Evolutionary conservation across 805 yeast species (phyloP), one percentile per base, ranked within the genome.

Genomic region (Teunomyces stri): DNA sequence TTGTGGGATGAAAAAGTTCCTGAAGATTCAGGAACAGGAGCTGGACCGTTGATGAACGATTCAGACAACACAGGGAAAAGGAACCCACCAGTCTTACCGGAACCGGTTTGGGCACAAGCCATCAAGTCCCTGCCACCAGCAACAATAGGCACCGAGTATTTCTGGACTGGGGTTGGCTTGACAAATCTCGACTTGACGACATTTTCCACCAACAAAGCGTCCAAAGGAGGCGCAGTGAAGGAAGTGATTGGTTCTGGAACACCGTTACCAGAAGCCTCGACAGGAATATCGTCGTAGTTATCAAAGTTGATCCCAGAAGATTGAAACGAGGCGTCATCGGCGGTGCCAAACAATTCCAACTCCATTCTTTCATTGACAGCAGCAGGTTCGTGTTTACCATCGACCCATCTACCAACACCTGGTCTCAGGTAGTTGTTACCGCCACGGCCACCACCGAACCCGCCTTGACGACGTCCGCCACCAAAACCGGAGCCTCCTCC

Each of bases 41-140:
- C 78, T 47, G 99, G 99, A 45, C 99, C 99, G 60, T 77, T 81
- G 68, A 81, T 75, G 75, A 85, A 94, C 51, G 95, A 87, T 75
- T 90, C 90, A 42, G 96, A 87, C 60, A 94, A 79, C 47, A 94
- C 96, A 54, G 99, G 99, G 87, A 94, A 94, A 67, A 94, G 78
- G 81, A 94, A 94, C 57, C 99, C 99, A 80, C 98, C 99, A 66
- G 99, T 94, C 78, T 94, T 94, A 82, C 99, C 99, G 50, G 98
- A 91, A 85, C 96, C 96, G 58, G 96, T 89, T 78, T 89, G 96
- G 50, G 96, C 96, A 81, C 96, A 89, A 31, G 96, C 96, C 96
- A 89, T 89, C 73, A 89, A 80, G 72, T 89, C 96, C 73, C 96
- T 82, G 61, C 91, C 89, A 51, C 76, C 82, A 50, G 92, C 89